These are phyloP conservation scores for Cladosporium sp. DNA, from an alignment of 2,329 filamentous ascomycete species.

Conservation along the genomic window DNA sequence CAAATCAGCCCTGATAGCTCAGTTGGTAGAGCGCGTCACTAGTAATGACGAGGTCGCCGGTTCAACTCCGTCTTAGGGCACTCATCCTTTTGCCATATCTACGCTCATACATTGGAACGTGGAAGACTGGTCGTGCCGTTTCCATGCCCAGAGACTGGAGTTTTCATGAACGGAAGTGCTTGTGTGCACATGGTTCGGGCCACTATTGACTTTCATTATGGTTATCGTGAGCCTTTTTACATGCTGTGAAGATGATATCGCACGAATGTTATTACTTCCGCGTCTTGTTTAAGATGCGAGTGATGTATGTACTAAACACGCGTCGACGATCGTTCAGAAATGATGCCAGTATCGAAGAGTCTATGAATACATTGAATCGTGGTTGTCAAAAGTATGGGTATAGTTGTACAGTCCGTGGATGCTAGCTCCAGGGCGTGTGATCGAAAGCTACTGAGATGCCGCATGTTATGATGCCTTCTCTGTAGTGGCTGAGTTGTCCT, in stretches of 20 bases:
- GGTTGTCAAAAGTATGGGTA: neutral
- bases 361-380: neutral
- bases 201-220: neutral
- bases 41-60: conserved; percentile 22
- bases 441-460: neutral
- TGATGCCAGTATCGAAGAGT: neutral
- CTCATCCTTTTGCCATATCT: neutral
- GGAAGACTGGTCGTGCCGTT: neutral
- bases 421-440: neutral
- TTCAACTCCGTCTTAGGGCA: conserved; percentile 22
- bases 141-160: neutral
- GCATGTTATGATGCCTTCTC: neutral
- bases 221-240: neutral
- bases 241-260: neutral
- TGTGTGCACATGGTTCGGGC: neutral
- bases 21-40: conserved; percentile 22
- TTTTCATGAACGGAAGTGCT: neutral
- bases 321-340: neutral
- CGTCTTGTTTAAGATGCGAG: neutral
- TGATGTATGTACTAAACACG: neutral
- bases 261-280: neutral
- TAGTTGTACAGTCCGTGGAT: neutral
- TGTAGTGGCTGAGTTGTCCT: neutral
- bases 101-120: neutral
- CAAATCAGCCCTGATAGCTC: conserved; percentile 19